phyloP scores from a whole-genome alignment of 1,284 basidiomycete species.

The Moesziomyces globuligerus region DNA sequence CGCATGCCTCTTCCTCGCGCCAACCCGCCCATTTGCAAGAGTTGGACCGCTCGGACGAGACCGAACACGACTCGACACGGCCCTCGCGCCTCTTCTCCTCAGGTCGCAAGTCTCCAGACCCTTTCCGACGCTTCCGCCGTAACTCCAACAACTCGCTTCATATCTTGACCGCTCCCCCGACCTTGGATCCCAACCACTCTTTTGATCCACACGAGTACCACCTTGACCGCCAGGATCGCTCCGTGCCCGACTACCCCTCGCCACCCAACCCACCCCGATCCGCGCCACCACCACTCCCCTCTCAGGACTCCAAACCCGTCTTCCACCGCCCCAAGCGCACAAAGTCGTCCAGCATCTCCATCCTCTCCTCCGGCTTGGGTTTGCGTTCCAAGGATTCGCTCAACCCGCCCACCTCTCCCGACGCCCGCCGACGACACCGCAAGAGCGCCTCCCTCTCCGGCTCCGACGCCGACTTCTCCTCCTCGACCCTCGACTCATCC shows the following conservation, averaged over 20 bases:
- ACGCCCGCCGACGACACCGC: conserved; percentile 14
- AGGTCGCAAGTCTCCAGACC: conserved; percentile 48
- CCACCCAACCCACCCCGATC: conserved; percentile 15
- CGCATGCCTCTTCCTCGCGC: conserved; percentile 10
- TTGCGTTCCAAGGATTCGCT: conserved; percentile 12
- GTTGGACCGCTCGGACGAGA: no score
- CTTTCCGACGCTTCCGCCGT: conserved; percentile 44
- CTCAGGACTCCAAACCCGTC: conserved; percentile 29
- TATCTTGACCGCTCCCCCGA: conserved; percentile 18
- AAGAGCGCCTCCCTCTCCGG: conserved; percentile 38
- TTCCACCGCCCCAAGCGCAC: conserved; percentile 33
- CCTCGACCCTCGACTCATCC: conserved; percentile 5
- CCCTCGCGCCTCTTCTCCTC: conserved; percentile 33
- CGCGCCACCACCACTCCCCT: conserved; percentile 36
- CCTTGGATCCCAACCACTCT: conserved; percentile 10
- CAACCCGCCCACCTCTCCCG: not conserved
- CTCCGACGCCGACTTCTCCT: conserved; percentile 28
- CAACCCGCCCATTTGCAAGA: conserved; percentile 2
- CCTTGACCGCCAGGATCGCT: not conserved
- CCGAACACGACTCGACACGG: conserved; percentile 14
- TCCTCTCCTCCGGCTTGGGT: conserved; percentile 28
- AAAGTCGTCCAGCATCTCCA: conserved; percentile 49
- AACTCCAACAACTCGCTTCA: conserved; percentile 38
- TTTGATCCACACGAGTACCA: conserved; percentile 23
- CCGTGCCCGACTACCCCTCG: conserved; percentile 10